These are phyloP conservation scores for Exophiala phaeomuriformis DNA, from an alignment of 2,329 filamentous ascomycete species.

Conservation along the genomic window DNA sequence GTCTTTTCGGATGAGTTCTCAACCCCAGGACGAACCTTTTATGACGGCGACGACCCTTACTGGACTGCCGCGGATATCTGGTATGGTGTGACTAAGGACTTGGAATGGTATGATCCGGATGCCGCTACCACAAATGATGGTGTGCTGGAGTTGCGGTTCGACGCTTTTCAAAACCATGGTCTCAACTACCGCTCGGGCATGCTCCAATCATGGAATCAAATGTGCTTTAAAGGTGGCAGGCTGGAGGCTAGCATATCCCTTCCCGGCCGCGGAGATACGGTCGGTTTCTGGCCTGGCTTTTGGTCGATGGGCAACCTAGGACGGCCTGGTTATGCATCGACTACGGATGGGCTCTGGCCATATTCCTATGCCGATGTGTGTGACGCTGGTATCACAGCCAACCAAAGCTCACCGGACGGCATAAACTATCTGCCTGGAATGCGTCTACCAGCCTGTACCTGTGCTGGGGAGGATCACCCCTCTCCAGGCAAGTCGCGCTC, in stretches of 20 bases:
- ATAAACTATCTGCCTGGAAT: conserved; percentile 62
- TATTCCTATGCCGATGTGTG: conserved; percentile 64
- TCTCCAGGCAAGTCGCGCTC: conserved; percentile 57
- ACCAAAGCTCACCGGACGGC: conserved; percentile 62
- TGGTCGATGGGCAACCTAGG: conserved; percentile 70
- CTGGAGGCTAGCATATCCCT: conserved; percentile 64
- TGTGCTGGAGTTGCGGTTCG: conserved; percentile 57
- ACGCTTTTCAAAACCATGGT: conserved; percentile 57
- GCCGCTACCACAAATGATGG: conserved; percentile 57
- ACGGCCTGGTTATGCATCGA: conserved; percentile 60
- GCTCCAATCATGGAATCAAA: conserved; percentile 66
- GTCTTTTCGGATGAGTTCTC: conserved; percentile 71
- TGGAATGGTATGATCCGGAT: conserved; percentile 67
- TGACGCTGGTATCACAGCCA: conserved; percentile 63
- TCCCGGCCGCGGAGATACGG: conserved; percentile 58
- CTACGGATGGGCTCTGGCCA: conserved; percentile 66
- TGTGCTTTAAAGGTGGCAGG: conserved; percentile 65
- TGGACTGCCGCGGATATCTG: conserved; percentile 62
- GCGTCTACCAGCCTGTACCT: conserved; percentile 62
- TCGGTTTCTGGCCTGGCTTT: conserved; percentile 68
- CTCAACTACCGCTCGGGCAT: conserved; percentile 65
- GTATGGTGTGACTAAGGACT: conserved; percentile 64
- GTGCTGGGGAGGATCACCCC: conserved; percentile 57
- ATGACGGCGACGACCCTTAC: conserved; percentile 62
- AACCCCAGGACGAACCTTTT: conserved; percentile 59